Percentiles rank a stretch among this genome's conserved stretches.
Conservation (phyloP, 2,329 filamentous ascomycete genomes). For the Bipolaris cookei region DNA sequence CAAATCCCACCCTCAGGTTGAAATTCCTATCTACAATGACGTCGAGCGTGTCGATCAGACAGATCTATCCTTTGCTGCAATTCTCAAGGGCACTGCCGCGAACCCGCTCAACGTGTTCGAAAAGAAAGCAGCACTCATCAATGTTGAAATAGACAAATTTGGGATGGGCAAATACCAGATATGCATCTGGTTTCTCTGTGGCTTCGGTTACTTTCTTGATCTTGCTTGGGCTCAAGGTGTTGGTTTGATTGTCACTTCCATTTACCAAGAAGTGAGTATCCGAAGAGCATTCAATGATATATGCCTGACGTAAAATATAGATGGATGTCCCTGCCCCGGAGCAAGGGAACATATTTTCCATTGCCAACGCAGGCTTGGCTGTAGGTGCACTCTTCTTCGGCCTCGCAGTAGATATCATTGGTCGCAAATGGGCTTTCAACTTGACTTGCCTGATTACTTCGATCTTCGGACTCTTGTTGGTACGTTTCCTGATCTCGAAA, state of each 20-base stretch:
- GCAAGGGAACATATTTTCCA: constrained; percentile 35
- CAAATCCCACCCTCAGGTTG: constrained; percentile 18
- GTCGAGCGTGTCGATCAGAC: constrained; percentile 31
- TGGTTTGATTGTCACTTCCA: constrained; percentile 33
- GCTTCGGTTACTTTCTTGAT: constrained; percentile 41
- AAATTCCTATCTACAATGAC: constrained; percentile 39
- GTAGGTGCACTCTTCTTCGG: constrained; percentile 38
- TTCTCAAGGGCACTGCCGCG: constrained; percentile 36
- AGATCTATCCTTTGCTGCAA: constrained; percentile 33
- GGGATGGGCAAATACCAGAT: constrained; percentile 39
- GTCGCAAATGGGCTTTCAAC: constrained; percentile 39
- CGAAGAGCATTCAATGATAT: neutral
- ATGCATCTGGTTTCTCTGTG: constrained; percentile 43
- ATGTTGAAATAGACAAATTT: constrained; percentile 41
- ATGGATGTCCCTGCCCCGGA: constrained; percentile 26
- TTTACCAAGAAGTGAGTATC: constrained; percentile 38
- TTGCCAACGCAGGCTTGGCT: constrained; percentile 39
- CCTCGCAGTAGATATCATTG: constrained; percentile 36
- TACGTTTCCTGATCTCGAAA: constrained; percentile 5
- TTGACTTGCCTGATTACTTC: constrained; percentile 39
- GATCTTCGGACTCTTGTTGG: constrained; percentile 32
- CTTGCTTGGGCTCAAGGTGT: constrained; percentile 42
- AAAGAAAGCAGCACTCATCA: constrained; percentile 42
- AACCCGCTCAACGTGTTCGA: constrained; percentile 37
- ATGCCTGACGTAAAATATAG: neutral